Conservation (phyloP, 495 filamentous ascomycete genomes). For the Chaetomium tenue region DNA sequence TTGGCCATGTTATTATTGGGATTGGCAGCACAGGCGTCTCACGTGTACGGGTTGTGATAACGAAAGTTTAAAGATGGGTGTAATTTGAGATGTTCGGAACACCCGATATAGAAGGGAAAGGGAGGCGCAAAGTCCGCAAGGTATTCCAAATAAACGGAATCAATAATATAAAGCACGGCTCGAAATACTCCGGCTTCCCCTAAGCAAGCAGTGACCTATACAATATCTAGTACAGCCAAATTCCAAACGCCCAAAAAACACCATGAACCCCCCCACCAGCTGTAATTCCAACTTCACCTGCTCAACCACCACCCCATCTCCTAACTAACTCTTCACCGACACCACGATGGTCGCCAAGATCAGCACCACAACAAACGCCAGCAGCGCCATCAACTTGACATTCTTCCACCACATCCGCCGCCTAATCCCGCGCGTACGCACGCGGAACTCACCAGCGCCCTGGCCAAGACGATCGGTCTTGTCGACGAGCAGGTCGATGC, state of each 20-base stretch:
- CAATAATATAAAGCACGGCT: neutral
- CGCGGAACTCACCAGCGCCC: constrained; percentile 81
- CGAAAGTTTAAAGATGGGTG: neutral
- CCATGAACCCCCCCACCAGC: neutral
- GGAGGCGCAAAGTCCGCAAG: neutral
- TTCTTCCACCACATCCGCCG: constrained; percentile 99
- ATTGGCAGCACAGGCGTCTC: neutral
- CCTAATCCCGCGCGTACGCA: constrained; percentile 80
- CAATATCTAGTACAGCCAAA: constrained; percentile 4
- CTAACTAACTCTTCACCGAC: constrained; percentile 38
- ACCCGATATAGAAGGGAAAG: neutral
- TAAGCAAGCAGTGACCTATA: neutral
- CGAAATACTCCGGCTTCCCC: constrained; percentile 10
- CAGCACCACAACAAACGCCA: constrained; percentile 78
- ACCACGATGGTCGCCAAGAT: constrained; percentile 59
- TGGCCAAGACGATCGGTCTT: constrained; percentile 92
- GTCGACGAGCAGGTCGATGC: constrained; percentile 92
- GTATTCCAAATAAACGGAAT: neutral
- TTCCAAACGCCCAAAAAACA: constrained; percentile 11
- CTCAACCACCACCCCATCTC: neutral
- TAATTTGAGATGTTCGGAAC: neutral
- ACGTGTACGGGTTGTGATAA: too few relatives aligned
- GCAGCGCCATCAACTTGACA: constrained; percentile 82
- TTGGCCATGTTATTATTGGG: too few relatives aligned
- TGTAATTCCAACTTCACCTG: too few relatives aligned